Conservation (phyloP, 139 green algal genomes). For the Bryopsis sp. region DNA sequence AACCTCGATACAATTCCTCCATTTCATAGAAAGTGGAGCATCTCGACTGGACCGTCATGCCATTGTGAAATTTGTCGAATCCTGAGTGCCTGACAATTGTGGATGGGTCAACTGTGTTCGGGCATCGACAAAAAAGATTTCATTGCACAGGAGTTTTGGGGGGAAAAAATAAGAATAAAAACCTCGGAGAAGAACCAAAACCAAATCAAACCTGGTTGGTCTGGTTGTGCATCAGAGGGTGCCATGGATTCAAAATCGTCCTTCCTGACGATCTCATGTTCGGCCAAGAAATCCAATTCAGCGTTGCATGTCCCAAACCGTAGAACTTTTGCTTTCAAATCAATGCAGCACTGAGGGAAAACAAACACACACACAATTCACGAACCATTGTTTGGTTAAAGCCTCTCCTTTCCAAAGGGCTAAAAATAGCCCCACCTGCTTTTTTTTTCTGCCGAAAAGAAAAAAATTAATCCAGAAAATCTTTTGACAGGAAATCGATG, state of each 20-base stretch:
- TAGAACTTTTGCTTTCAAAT: constrained; percentile 15
- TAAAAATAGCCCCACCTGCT: neutral
- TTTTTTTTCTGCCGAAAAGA: neutral
- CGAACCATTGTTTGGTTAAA: neutral
- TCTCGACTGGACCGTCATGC: no score
- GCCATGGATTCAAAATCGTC: neutral
- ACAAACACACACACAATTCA: neutral
- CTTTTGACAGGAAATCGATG: neutral
- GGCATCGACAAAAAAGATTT: neutral
- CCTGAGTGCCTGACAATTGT: no score
- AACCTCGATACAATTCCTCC: no score
- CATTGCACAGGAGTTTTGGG: neutral
- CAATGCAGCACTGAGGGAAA: constrained; percentile 3
- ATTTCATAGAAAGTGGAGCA: no score
- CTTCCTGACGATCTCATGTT: constrained; percentile 8
- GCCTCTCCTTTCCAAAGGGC: neutral
- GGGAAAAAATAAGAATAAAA: neutral
- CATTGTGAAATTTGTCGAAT: no score
- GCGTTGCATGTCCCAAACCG: neutral
- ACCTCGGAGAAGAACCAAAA: neutral
- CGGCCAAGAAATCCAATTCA: constrained; percentile 3
- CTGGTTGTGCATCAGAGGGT: neutral
- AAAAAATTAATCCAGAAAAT: neutral
- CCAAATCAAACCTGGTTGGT: neutral
- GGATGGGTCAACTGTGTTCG: no score